Base-by-base conservation (phyloP, 1,139 yeast species). In the Geotrichum macrosporum region DNA sequence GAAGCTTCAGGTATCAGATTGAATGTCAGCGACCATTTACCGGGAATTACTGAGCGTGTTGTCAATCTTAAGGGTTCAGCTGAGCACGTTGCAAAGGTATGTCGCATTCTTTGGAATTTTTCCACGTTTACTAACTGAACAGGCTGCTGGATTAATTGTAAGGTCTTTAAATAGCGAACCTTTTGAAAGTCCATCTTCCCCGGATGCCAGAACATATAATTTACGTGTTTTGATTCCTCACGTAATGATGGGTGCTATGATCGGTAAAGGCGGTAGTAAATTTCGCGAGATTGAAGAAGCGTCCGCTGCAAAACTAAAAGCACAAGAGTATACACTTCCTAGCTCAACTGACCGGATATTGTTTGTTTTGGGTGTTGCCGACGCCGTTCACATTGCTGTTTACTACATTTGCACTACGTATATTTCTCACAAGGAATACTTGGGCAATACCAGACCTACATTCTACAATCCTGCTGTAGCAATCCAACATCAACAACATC, bases 311-410 rank as follows among this genome's bases (percentile, higher is more conserved):
- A 75, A 78, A 53, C 72, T 88, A 50, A 77, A 76, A 54, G 94
- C 95, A 1, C 86, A 85, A 18, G 92, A 84, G 45, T 77, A 78
- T 42, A 77, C 83, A 18, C 70, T 88, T 55, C 88, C 95, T 1
- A 76, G 76, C 53, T 84, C 94, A 1, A 85, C 92, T 13, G 96
- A 88, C 62, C 74, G 95, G 50, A 72, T 84, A 4, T 68, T 88
- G 46, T 74, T 80, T 26, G 75, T 88, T 16, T 71, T 75, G 12
- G 96, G 96, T 3, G 94, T 84, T 9, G 88, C 89, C 3, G 94
- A 84, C 66, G 89, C 95, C 2, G 77, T 88, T 44, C 94, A 85
- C 60, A 84, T 85, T 56, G 96, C 96, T 5, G 72, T 82, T 1
- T 84, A 81, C 62, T 82, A 82, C 60, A 74, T 86, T 48, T 78